phyloP scores from a whole-genome alignment of 441 rosid species.

The Theobroma grandiflorum region DNA sequence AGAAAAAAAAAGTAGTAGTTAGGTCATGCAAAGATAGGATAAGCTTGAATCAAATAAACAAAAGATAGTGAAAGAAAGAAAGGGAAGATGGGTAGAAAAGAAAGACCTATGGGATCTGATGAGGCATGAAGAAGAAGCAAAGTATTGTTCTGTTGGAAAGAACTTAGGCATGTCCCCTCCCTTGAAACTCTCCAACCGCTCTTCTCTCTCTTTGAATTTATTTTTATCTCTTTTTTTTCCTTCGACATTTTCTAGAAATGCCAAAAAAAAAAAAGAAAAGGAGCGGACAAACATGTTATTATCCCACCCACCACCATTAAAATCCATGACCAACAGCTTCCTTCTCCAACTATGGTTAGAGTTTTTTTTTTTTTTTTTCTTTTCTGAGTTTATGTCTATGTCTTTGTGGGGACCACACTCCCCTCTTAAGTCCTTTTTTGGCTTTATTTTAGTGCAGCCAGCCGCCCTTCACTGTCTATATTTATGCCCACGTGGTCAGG shows the following conservation, averaged over 20 bases:
- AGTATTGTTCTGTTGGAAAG: conserved; percentile 42
- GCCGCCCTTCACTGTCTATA: conserved; percentile 21
- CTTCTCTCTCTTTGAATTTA: background rate
- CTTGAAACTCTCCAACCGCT: conserved; percentile 27
- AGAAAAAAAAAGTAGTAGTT: background rate
- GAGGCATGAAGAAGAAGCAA: conserved; percentile 39
- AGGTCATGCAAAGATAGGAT: conserved; percentile 15
- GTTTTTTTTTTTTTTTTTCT: background rate
- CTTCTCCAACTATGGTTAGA: background rate
- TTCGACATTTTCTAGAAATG: background rate
- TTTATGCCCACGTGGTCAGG: background rate
- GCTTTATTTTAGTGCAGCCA: background rate
- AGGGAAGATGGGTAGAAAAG: background rate
- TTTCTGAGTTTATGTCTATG: background rate
- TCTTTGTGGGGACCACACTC: background rate
- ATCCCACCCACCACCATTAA: background rate
- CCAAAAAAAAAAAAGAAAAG: background rate
- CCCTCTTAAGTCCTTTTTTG: background rate
- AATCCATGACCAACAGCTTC: background rate
- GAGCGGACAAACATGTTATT: background rate
- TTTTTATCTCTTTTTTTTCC: background rate
- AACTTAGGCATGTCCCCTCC: conserved; percentile 55
- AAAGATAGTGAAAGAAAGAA: conserved; percentile 9
- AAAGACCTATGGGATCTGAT: conserved; percentile 43
- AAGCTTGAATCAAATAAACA: conserved; percentile 7